phyloP scores from a whole-genome alignment of 225 moss, liverwort and hornwort genomes.

The Sphagnum contortum region DNA sequence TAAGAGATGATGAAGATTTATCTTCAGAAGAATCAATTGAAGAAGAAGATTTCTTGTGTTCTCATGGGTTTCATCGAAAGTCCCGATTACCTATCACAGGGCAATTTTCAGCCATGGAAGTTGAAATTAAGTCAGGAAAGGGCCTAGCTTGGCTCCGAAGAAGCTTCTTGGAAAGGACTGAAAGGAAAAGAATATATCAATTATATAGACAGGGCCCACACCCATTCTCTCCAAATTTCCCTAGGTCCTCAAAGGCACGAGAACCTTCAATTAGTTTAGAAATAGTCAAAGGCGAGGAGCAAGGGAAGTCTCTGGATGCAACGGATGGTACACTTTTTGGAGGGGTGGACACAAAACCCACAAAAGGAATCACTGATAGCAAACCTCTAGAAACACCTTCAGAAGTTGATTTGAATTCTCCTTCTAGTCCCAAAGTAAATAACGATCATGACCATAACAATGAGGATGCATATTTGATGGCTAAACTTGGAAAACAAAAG shows the following conservation, averaged over 20 bases:
- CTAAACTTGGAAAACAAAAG: slow-evolving; percentile 5
- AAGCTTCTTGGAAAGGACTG: slow-evolving; percentile 33
- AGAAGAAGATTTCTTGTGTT: slow-evolving; percentile 12
- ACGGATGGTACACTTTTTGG: too few species aligned
- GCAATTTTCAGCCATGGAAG: slow-evolving; percentile 19
- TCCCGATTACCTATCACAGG: slow-evolving; percentile 27
- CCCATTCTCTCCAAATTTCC: too few species aligned
- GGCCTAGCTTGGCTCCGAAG: slow-evolving; percentile 30
- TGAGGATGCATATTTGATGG: background rate
- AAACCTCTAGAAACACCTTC: too few species aligned
- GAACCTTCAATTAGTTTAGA: too few species aligned
- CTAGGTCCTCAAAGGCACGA: too few species aligned
- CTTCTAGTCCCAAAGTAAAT: background rate
- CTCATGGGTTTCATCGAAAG: slow-evolving; percentile 31
- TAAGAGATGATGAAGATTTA: slow-evolving; percentile 34
- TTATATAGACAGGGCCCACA: slow-evolving; percentile 23
- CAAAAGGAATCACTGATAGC: too few species aligned
- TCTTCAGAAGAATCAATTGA: slow-evolving; percentile 28
- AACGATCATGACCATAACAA: background rate
- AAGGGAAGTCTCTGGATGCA: too few species aligned
- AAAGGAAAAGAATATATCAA: slow-evolving; percentile 16
- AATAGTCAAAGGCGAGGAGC: too few species aligned
- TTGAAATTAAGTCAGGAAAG: background rate
- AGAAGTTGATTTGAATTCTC: too few species aligned
- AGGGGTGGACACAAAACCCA: too few species aligned